phyloP scores from a whole-genome alignment of 768 basidiomycete species.

The Hortiboletus flavorubellus region DNA sequence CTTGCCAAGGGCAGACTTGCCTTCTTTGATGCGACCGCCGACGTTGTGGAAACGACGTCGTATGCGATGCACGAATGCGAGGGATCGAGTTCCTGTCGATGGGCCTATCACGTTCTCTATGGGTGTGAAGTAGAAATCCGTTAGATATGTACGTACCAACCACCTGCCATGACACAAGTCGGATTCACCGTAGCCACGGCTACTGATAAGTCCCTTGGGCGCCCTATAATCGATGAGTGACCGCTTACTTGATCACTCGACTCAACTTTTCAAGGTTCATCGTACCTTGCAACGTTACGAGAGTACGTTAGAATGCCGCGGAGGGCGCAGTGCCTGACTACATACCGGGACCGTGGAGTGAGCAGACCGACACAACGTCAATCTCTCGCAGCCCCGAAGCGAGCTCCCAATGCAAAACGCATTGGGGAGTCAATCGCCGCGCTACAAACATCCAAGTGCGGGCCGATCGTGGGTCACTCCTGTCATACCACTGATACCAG shows the following conservation, averaged over 20 bases:
- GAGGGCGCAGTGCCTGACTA: slow-evolving; percentile 12
- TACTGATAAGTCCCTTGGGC: background rate
- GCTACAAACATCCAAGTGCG: slow-evolving; percentile 5
- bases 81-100: background rate
- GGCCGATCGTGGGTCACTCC: slow-evolving; percentile 14
- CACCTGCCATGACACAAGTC: background rate
- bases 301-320: slow-evolving; percentile 13
- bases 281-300: slow-evolving; percentile 6
- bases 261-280: slow-evolving; percentile 4
- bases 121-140: background rate
- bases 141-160: background rate
- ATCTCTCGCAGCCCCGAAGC: slow-evolving; percentile 20
- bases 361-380: slow-evolving; percentile 15
- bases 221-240: background rate
- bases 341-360: slow-evolving; percentile 28
- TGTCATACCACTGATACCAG: slow-evolving; percentile 17
- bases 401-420: slow-evolving; percentile 1
- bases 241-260: slow-evolving; percentile 2
- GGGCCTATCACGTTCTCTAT: background rate
- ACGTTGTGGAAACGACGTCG: slow-evolving; percentile 1
- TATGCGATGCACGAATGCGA: background rate
- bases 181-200: background rate
- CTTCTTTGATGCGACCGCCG: background rate
- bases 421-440: slow-evolving; percentile 7
- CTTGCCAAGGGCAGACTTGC: background rate